Conservation (phyloP, 176 grass and related monocot species). For the Hsuehochloa calcarea region DNA sequence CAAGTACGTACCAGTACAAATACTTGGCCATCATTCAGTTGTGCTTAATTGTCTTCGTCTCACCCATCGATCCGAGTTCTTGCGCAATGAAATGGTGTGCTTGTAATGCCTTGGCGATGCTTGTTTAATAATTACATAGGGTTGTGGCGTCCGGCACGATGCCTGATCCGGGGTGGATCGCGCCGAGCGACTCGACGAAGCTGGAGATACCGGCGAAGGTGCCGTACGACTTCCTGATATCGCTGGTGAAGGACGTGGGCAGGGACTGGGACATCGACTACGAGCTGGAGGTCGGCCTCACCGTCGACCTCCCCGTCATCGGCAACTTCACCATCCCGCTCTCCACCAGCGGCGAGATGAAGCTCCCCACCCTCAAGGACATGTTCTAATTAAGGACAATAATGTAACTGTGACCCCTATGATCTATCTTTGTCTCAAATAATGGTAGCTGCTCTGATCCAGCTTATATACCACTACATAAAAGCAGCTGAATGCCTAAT, state of each 20-base stretch:
- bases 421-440: background rate
- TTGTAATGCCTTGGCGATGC: background rate
- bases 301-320: conserved; percentile 62
- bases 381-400: conserved; percentile 27
- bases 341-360: conserved; percentile 62
- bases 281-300: conserved; percentile 53
- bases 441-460: background rate
- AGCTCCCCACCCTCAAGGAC: conserved; percentile 71
- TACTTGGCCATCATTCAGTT: no score
- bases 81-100: no score
- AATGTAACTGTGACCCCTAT: background rate
- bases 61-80: background rate
- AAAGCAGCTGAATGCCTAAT: background rate
- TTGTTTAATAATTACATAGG: background rate
- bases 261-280: conserved; percentile 93
- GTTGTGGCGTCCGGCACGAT: conserved; percentile 63
- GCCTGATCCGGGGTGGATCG: conserved; percentile 80
- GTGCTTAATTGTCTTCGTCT: background rate
- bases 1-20: conserved; percentile 18
- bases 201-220: conserved; percentile 78
- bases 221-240: conserved; percentile 72
- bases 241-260: conserved; percentile 52
- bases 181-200: conserved; percentile 52
- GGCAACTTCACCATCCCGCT: conserved; percentile 91
- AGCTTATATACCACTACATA: background rate